A percentile compares a stretch with the other conserved stretches of the same genome.
Evolutionary conservation across 148 eudicot genomes (phyloP).

Genomic region (Rhododendron molle): DNA sequence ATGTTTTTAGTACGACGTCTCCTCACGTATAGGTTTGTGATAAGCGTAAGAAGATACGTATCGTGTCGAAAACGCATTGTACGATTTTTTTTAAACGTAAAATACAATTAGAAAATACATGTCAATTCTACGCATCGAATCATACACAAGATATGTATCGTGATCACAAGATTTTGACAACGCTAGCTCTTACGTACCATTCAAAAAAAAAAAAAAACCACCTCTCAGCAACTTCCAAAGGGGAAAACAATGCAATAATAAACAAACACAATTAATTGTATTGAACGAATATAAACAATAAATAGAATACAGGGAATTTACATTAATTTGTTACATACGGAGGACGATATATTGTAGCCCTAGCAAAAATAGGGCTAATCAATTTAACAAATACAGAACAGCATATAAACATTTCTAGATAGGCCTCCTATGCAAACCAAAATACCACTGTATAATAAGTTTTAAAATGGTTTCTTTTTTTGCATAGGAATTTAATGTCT

Average conservation of each 20-base stretch:
- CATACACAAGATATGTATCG: not conserved
- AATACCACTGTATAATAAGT: not conserved
- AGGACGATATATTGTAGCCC: not conserved
- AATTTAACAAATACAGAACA: not conserved
- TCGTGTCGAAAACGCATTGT: not conserved
- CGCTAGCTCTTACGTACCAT: not conserved
- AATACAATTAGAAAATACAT: not conserved
- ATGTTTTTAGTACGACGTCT: not conserved
- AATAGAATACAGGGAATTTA: slow-evolving; percentile 1
- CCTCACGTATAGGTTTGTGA: not conserved
- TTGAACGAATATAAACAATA: not conserved
- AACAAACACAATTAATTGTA: not conserved
- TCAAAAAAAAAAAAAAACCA: not conserved
- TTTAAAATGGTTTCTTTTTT: not conserved
- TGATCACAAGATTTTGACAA: not conserved
- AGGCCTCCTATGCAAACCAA: not conserved
- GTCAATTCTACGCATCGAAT: not conserved
- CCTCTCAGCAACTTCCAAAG: not conserved
- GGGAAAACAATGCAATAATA: not conserved
- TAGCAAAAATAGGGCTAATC: not conserved
- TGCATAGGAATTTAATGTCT: not conserved
- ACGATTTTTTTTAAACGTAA: not conserved
- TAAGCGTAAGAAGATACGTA: not conserved
- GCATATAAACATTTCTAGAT: not conserved
- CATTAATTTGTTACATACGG: not conserved